phyloP scores from a whole-genome alignment of 495 filamentous ascomycete species.

The Hyaloscypha finlandica region DNA sequence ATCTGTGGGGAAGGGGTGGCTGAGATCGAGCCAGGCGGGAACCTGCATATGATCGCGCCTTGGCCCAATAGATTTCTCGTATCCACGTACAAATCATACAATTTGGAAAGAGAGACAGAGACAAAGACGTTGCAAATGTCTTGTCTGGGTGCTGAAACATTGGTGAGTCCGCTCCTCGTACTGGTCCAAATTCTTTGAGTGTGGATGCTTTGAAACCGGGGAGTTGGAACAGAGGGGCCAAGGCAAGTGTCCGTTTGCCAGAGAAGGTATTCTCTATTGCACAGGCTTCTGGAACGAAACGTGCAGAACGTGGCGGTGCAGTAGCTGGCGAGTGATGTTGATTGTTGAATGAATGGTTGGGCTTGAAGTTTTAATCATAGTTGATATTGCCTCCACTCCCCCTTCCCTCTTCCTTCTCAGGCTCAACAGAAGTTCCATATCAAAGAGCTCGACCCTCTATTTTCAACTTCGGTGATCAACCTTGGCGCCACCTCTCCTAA shows the following conservation, averaged over 20 bases:
- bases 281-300: background rate
- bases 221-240: background rate
- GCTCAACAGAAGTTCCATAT: too few relatives aligned
- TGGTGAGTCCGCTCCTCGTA: background rate
- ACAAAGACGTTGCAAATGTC: background rate
- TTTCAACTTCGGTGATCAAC: too few relatives aligned
- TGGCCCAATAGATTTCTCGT: background rate
- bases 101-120: constrained; percentile 7
- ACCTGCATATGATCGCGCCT: background rate
- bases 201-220: background rate
- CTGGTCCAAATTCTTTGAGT: background rate
- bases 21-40: background rate
- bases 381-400: too few relatives aligned
- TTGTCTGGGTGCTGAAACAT: background rate
- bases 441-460: too few relatives aligned
- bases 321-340: background rate
- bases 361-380: too few relatives aligned
- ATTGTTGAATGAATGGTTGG: background rate
- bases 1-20: background rate
- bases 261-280: background rate
- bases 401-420: too few relatives aligned
- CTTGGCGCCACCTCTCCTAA: too few relatives aligned
- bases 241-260: background rate
- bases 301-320: background rate
- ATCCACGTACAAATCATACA: background rate